Conservation (phyloP, 1,284 basidiomycete genomes). For the Ganoderma resinaceum region DNA sequence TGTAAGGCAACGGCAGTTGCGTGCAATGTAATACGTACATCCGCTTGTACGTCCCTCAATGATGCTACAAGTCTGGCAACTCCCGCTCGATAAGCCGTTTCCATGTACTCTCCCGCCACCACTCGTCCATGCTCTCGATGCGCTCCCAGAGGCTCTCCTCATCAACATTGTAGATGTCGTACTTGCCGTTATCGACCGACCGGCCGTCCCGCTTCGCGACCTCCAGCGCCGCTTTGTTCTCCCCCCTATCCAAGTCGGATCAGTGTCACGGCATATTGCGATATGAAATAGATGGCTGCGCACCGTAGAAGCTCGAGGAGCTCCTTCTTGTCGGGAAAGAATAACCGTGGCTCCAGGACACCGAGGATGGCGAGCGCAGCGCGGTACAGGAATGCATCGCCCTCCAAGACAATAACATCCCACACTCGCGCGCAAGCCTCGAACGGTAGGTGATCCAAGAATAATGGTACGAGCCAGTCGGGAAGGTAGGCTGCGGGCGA, state of each 20-base stretch:
- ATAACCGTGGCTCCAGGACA: conserved; percentile 85
- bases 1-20: conserved; percentile 12
- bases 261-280: not conserved
- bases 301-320: conserved; percentile 76
- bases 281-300: conserved; percentile 30
- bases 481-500: conserved; percentile 80
- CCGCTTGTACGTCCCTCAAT: conserved; percentile 2
- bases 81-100: conserved; percentile 84
- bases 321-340: conserved; percentile 84
- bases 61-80: conserved; percentile 77
- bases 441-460: conserved; percentile 88
- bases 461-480: conserved; percentile 84
- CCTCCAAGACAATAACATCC: conserved; percentile 89
- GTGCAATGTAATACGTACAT: conserved; percentile 4
- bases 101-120: conserved; percentile 95
- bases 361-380: conserved; percentile 85
- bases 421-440: conserved; percentile 88
- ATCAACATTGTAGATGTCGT: conserved; percentile 87
- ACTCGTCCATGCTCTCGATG: conserved; percentile 83
- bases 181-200: conserved; percentile 74
- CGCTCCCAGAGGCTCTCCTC: conserved; percentile 86
- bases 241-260: conserved; percentile 56
- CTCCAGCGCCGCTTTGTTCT: conserved; percentile 85
- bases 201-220: conserved; percentile 75
- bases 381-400: conserved; percentile 88